Evolutionary conservation across 495 filamentous ascomycete species (phyloP).

Genomic region (Podospora comata): DNA sequence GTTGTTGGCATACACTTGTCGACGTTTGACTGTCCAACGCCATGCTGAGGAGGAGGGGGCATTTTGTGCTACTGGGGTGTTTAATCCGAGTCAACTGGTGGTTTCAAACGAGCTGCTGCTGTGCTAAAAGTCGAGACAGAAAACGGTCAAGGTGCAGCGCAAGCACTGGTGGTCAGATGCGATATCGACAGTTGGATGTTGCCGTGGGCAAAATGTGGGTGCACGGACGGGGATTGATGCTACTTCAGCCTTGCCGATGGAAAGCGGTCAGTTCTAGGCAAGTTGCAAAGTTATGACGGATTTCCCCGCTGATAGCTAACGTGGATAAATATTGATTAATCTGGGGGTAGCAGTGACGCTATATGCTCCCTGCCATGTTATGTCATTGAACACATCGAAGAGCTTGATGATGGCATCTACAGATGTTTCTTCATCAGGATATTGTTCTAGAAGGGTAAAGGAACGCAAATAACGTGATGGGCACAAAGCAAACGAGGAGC

Average conservation of each 20-base stretch:
- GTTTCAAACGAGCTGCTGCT: not conserved
- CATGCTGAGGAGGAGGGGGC: constrained; percentile 47
- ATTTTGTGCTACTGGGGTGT: constrained; percentile 30
- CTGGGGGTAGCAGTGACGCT: not conserved
- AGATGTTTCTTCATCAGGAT: not conserved
- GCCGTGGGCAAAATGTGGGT: constrained; percentile 22
- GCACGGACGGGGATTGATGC: constrained; percentile 20
- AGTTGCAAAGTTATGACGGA: not conserved
- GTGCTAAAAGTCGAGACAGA: not conserved
- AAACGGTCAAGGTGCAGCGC: constrained; percentile 9
- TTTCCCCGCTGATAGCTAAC: not conserved
- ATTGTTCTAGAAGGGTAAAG: not conserved
- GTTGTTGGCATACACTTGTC: constrained; percentile 72
- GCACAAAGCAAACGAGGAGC: not conserved
- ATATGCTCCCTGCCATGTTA: not conserved
- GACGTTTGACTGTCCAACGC: constrained; percentile 71
- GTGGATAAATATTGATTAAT: not conserved
- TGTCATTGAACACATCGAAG: not conserved
- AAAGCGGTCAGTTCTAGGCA: constrained; percentile 2
- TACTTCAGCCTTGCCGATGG: constrained; percentile 3
- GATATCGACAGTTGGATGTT: constrained; percentile 1
- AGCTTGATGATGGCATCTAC: not conserved
- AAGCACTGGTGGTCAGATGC: not conserved
- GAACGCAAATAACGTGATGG: not conserved
- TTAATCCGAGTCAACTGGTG: not conserved